Base-by-base conservation (phyloP, 2,329 filamentous ascomycete genomes). In the Xylaria sp. region DNA sequence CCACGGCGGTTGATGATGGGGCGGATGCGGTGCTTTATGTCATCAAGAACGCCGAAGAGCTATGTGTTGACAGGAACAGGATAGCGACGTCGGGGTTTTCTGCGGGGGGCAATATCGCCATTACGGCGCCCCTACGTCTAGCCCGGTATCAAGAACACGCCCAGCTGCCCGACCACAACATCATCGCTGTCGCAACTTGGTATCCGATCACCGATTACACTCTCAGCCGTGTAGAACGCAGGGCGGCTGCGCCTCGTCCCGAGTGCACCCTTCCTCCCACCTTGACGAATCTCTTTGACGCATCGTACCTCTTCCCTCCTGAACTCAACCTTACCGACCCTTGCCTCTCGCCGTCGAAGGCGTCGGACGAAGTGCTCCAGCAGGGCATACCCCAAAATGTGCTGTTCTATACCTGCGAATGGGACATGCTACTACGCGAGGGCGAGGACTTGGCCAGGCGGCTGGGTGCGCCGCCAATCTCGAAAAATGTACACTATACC, bases 131-230 rank as follows among this genome's bases (percentile, higher is more conserved):
- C 13, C 65, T 75, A 34, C 63, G 70, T 1, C 57, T 76, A 1
- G 56, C 64, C 11, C 63, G 68, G 18, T 62, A 71, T 42, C 45
- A 61, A 51, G 65, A 67, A 42, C 62, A 61, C 41, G 48, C 39
- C 26, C 18, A 65, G 6, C 56, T 75, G 8, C 72, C 78, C 1
- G 68, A 73, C 2, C 76, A 83, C 41, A 68, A 70, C 7, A 75
- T 88, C 53, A 69, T 75, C 20, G 83, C 81, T 17, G 70, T 85
- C 2, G 75, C 77, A 6, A 77, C 85, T 34, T 88, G 83, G 73
- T 88, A 88, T 63, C 85, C 85, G 0, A 75, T 83, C 0, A 76
- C 83, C 38, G 84, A 88, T 67, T 87, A 82, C 71, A 86, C 83
- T 1, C 73, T 80, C 13, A 76, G 77, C 2, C 80, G 85, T 4